Percentiles rank a stretch among this genome's conserved stretches.
Evolutionary conservation across 768 basidiomycete genomes (phyloP).

Genomic region (Boletus reticuloceps): DNA sequence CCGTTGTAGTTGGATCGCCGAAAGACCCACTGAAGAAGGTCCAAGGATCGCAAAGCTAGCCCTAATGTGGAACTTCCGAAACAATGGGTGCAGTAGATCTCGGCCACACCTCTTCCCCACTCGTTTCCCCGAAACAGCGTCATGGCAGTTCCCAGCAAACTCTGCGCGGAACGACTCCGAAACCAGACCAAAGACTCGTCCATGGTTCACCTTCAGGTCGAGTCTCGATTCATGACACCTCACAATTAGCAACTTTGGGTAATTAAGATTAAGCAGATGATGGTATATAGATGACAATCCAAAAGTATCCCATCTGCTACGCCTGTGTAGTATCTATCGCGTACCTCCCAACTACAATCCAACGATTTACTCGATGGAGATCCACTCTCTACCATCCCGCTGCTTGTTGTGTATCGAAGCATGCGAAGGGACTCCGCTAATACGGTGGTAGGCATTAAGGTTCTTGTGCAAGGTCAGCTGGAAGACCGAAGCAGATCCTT

Average conservation of each 20-base stretch:
- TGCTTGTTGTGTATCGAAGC: constrained; percentile 67
- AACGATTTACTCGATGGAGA: constrained; percentile 19
- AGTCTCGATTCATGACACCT: no score
- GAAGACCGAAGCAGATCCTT: constrained; percentile 92
- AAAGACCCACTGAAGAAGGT: no score
- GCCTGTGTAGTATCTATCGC: not conserved
- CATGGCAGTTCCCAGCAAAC: no score
- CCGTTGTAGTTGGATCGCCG: no score
- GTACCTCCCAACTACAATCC: not conserved
- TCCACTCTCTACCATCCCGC: constrained; percentile 28
- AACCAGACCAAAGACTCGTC: no score
- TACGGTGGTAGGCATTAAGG: constrained; percentile 90
- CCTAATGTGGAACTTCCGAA: no score
- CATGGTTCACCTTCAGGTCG: no score
- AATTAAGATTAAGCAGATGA: constrained; percentile 27
- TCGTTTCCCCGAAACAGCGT: no score
- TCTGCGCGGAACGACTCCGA: no score
- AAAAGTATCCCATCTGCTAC: constrained; percentile 10
- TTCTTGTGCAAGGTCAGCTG: constrained; percentile 99
- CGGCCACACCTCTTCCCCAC: no score
- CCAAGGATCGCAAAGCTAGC: no score
- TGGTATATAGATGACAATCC: constrained; percentile 19
- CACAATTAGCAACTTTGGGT: not conserved
- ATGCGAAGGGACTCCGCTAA: constrained; percentile 81
- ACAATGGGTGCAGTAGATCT: no score